Conservation (phyloP, 495 filamentous ascomycete species). For the Neurospora tetrasperma region DNA sequence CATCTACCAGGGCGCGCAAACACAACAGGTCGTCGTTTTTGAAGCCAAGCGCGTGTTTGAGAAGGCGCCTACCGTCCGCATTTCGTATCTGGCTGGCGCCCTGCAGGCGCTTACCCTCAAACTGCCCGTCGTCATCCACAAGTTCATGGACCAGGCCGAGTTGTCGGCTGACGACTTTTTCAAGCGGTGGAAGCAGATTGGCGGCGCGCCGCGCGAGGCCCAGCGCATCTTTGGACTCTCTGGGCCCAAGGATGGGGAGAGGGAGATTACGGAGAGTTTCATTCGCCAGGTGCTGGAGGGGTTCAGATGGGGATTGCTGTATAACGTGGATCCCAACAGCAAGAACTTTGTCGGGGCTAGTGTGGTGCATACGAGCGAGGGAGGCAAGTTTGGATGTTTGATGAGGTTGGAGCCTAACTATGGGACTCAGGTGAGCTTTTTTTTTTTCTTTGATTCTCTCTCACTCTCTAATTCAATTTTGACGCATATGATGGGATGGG, state of each 20-base stretch:
- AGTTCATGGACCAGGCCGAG: conserved; percentile 89
- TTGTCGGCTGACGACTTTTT: conserved; percentile 89
- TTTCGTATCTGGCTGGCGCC: conserved; percentile 88
- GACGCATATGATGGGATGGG: not conserved
- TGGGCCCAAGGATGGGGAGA: conserved; percentile 37
- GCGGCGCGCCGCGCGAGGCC: conserved; percentile 71
- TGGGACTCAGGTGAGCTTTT: conserved; percentile 58
- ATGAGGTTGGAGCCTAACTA: conserved; percentile 93
- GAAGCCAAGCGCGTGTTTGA: conserved; percentile 73
- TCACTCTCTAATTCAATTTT: not conserved
- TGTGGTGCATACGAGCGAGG: conserved; percentile 71
- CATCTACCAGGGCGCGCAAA: conserved; percentile 64
- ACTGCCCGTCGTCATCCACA: conserved; percentile 79
- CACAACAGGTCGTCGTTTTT: conserved; percentile 90
- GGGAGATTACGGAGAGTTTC: conserved; percentile 44
- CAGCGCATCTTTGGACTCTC: conserved; percentile 71
- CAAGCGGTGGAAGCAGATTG: conserved; percentile 98
- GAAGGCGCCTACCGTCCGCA: conserved; percentile 80
- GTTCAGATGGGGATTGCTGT: conserved; percentile 80
- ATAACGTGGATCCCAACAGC: conserved; percentile 75
- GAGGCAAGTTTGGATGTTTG: conserved; percentile 88
- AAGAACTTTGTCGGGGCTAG: conserved; percentile 93
- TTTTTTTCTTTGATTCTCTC: too few relatives aligned
- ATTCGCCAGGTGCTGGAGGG: conserved; percentile 60
- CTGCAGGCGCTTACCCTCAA: conserved; percentile 88